Base-by-base conservation (phyloP, 177 flowering plant genomes). In the Vitis hybrid region DNA sequence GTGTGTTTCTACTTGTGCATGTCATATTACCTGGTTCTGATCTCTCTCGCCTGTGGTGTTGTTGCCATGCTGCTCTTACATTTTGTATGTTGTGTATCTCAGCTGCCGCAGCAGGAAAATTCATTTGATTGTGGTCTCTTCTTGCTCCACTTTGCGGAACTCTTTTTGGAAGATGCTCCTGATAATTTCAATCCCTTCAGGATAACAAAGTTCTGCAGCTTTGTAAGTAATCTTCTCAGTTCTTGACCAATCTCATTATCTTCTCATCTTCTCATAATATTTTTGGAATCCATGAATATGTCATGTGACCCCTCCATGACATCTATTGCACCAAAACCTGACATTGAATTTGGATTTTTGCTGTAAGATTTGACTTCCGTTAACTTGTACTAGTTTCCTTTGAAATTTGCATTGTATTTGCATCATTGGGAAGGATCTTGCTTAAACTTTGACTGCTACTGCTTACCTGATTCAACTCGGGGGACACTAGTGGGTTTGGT, bases 91-190 rank as follows among this genome's bases (percentile, higher is more conserved):
- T 26, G 18, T 66, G n/a, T 5, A 1, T 75, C 11, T 67, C 94
- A 94, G 98, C 80, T 94, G 49, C 99, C 99, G 16, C 98, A 89
- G 76, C 98, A 96, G 82, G 92, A 93, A 75, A 96, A 96, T 78
- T 88, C 85, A 39, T 91, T 59, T 77, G 99, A 96, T 72, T 96
- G 99, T 70, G 99, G 99, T 62, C 92, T 96, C 15, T 96, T 93
- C 83, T 81, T 96, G 83, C 97, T 96, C 31, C 99, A 96, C 77
- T 93, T 88, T 78, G 90, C 86, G 72, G 98, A 96, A 76, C 82
- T 73, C 22, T 96, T 96, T 77, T 71, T 93, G 81, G 89, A 78
- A 70, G 90, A 89, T 64, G 90, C 86, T 74, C 94, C 97, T 71
- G 58, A 64, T 61, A 72, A 74, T 74, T 90, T 96, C 76, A 93